phyloP scores from a whole-genome alignment of 768 basidiomycete species.

The Gautieria morchelliformis region DNA sequence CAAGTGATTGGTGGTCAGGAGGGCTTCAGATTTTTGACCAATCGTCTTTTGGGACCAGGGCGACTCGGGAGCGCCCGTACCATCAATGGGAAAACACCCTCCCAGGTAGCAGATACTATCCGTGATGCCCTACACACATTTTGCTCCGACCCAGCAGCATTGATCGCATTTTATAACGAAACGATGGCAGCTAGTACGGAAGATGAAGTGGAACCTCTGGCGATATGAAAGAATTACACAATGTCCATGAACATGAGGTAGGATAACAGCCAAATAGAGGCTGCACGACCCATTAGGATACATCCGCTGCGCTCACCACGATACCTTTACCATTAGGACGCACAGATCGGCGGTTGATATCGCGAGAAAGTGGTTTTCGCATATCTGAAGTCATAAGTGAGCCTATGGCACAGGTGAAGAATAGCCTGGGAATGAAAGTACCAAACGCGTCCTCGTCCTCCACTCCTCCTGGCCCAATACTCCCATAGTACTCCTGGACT shows the following conservation, averaged over 20 bases:
- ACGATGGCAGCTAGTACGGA: slow-evolving; percentile 34
- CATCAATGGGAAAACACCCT: slow-evolving; percentile 45
- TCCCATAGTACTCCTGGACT: slow-evolving; percentile 85
- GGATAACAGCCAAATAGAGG: neutral
- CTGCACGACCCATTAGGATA: slow-evolving; percentile 19
- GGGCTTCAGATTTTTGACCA: slow-evolving; percentile 86
- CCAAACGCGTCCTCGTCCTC: slow-evolving; percentile 91
- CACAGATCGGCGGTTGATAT: slow-evolving; percentile 23
- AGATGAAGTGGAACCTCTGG: slow-evolving; percentile 7
- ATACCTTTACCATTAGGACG: slow-evolving; percentile 28
- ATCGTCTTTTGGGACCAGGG: slow-evolving; percentile 70
- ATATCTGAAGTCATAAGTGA: slow-evolving; percentile 24
- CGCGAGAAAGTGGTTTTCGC: slow-evolving; percentile 33
- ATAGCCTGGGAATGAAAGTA: slow-evolving; percentile 29
- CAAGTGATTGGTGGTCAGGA: slow-evolving; percentile 73
- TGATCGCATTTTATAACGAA: slow-evolving; percentile 67
- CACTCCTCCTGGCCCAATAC: slow-evolving; percentile 65
- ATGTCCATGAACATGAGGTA: neutral
- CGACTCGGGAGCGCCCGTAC: slow-evolving; percentile 43
- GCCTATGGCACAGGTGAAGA: neutral
- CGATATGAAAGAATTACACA: neutral
- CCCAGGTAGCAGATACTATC: slow-evolving; percentile 52
- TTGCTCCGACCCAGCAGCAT: slow-evolving; percentile 45
- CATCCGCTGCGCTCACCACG: slow-evolving; percentile 26
- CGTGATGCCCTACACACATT: slow-evolving; percentile 51